A percentile compares a stretch with the other conserved stretches of the same genome.
Conservation (phyloP, 2,329 filamentous ascomycete species). For the Aspergillus neoniger region DNA sequence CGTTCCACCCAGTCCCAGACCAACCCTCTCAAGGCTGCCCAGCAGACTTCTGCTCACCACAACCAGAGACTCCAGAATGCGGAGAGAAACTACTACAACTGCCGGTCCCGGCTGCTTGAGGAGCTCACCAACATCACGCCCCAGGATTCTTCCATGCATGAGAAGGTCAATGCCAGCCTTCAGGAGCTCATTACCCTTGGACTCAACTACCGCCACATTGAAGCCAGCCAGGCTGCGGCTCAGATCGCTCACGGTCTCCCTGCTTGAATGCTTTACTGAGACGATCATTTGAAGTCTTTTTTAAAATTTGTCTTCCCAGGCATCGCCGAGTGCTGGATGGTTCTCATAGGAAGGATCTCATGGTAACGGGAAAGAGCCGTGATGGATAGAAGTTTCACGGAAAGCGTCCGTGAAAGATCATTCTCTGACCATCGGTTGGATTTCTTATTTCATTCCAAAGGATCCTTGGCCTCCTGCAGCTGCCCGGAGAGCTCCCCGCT, state of each 20-base stretch:
- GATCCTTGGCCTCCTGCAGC: background rate
- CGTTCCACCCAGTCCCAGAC: conserved; percentile 43
- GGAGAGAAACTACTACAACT: conserved; percentile 46
- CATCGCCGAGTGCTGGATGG: background rate
- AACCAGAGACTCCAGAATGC: conserved; percentile 46
- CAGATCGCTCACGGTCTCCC: conserved; percentile 37
- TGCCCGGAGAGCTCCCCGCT: background rate
- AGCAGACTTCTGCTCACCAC: conserved; percentile 35
- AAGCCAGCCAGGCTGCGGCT: conserved; percentile 43
- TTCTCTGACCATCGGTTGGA: background rate
- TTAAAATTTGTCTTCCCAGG: background rate
- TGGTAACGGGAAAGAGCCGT: background rate
- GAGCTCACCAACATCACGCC: conserved; percentile 43
- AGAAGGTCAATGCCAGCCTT: conserved; percentile 48
- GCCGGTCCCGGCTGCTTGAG: conserved; percentile 42
- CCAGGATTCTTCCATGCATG: conserved; percentile 44
- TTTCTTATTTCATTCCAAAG: conserved; percentile 3
- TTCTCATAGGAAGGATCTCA: conserved; percentile 1
- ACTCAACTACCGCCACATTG: conserved; percentile 45
- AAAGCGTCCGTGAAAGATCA: background rate
- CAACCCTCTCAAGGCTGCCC: conserved; percentile 36
- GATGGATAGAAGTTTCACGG: background rate
- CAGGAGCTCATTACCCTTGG: conserved; percentile 48
- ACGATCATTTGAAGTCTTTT: background rate
- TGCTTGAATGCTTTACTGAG: conserved; percentile 28